Evolutionary conservation across 164 flowering plant species (phyloP), one percentile per base, ranked within the genome.

Genomic region (Berberis thunbergii): DNA sequence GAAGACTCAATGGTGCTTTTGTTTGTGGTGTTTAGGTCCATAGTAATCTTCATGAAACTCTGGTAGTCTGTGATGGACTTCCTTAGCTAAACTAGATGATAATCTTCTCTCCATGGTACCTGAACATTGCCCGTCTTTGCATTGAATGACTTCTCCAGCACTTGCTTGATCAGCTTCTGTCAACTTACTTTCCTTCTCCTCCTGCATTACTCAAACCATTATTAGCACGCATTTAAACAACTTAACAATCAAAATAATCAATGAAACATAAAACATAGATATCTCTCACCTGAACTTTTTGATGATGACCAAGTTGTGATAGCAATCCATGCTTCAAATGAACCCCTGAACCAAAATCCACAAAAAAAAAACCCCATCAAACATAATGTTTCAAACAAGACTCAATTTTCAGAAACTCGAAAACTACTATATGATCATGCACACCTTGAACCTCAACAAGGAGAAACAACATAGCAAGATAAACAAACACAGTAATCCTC

Each of bases 11-110:
- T 61, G 63, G 53, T 61, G 63, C 53, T 46, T 61, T 26, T 52
- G 63, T 61, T 38, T 61, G n/a, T 61, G 63, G 39, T 11, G 46
- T 53, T 76, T 80, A 65, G 90, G 88, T 12, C 88, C 88, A 73
- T 59, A 72, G 62, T 87, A 84, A 78, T 87, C 94, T 82, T 81
- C 94, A 75, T 87, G 86, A 75, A 89, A 73, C 65, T 73, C 66
- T 69, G 97, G 91, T 71, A 79, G 70, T 71, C 69, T 74, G 69
- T 81, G 80, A 63, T 77, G 76, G 58, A 64, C 46, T 72, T 75
- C 77, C 72, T 49, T 78, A 68, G 72, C 65, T 78, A 64, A 42
- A 13, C 54, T 61, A 61, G 53, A 70, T 49, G 53, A 70, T 49
- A 54, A 74, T 70, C 70, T 77, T 67, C 66, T 67, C 70, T 70